phyloP scores from a whole-genome alignment of 495 filamentous ascomycete genomes.

The Podospora comata region DNA sequence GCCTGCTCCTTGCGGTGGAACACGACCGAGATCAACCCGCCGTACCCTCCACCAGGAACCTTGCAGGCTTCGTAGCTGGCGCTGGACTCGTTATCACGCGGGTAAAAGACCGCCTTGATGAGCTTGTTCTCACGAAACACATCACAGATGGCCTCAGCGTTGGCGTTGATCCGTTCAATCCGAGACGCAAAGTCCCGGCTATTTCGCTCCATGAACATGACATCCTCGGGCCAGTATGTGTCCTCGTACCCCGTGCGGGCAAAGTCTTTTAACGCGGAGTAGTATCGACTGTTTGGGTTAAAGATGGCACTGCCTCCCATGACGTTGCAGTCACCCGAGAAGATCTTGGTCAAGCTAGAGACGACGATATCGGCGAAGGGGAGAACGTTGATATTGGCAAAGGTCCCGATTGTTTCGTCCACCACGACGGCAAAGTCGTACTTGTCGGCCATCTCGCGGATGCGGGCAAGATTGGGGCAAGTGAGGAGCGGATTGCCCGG shows the following conservation, averaged over 20 bases:
- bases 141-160: constrained; percentile 78
- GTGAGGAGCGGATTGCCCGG: constrained; percentile 87
- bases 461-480: constrained; percentile 77
- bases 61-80: constrained; percentile 75
- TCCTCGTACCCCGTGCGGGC: constrained; percentile 72
- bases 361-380: constrained; percentile 87
- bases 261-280: constrained; percentile 60
- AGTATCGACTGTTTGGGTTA: constrained; percentile 75
- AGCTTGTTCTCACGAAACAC: constrained; percentile 52
- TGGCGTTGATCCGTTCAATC: constrained; percentile 79
- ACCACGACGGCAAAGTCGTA: constrained; percentile 89
- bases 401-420: constrained; percentile 95
- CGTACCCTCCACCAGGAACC: constrained; percentile 76
- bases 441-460: constrained; percentile 71
- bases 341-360: constrained; percentile 92
- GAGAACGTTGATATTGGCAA: constrained; percentile 90
- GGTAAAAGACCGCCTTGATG: constrained; percentile 85
- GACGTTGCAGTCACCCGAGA: constrained; percentile 95
- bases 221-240: constrained; percentile 89
- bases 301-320: constrained; percentile 90
- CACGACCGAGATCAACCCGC: constrained; percentile 80
- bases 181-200: constrained; percentile 85
- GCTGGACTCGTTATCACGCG: constrained; percentile 68
- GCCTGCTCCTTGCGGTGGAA: constrained; percentile 70
- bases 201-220: constrained; percentile 91